These are phyloP conservation scores for Strobilomyces confusus DNA, from an alignment of 768 basidiomycete genomes.

Conservation along the genomic window DNA sequence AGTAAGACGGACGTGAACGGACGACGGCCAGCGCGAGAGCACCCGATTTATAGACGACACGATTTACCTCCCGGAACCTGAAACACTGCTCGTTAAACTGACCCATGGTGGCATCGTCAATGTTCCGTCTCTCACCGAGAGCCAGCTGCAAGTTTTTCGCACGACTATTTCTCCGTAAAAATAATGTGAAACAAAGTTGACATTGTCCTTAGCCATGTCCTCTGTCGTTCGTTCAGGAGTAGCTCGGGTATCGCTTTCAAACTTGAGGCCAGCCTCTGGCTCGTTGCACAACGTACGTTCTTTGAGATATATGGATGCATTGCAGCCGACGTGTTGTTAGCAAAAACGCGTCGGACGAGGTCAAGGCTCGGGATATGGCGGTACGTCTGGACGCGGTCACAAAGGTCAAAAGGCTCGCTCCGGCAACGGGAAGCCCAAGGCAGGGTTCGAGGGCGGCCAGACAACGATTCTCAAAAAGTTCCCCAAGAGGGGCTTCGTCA, in stretches of 20 bases:
- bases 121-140: neutral
- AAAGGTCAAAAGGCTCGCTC: conserved; percentile 95
- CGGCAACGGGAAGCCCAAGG: conserved; percentile 75
- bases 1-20: neutral
- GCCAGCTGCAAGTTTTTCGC: neutral
- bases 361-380: conserved; percentile 86
- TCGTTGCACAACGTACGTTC: conserved; percentile 61
- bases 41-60: neutral
- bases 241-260: conserved; percentile 58
- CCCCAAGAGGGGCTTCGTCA: conserved; percentile 93
- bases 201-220: conserved; percentile 28
- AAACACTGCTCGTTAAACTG: neutral
- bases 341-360: conserved; percentile 95
- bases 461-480: conserved; percentile 87
- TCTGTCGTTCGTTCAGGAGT: conserved; percentile 31
- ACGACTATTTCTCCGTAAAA: neutral
- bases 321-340: conserved; percentile 37
- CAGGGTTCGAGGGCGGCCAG: conserved; percentile 95
- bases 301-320: neutral
- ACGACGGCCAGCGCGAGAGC: neutral
- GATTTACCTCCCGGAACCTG: neutral
- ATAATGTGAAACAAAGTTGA: neutral
- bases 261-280: conserved; percentile 63
- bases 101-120: neutral
- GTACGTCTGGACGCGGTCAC: conserved; percentile 89